Conservation (phyloP, 2,329 filamentous ascomycete genomes). For the Sphaerulina musiva region DNA sequence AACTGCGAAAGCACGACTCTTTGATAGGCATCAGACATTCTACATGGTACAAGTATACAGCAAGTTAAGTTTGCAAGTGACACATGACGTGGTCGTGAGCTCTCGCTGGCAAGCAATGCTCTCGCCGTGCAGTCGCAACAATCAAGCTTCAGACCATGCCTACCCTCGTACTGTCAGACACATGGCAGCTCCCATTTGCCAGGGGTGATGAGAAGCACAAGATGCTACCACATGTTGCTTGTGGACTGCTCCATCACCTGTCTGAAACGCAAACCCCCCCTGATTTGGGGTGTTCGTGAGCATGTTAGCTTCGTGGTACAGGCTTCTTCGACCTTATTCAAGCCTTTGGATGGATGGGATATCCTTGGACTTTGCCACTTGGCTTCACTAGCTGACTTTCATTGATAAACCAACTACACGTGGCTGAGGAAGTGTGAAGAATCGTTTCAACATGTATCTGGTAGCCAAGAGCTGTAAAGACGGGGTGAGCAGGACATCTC, state of each 20-base stretch:
- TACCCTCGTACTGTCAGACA: background rate
- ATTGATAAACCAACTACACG: no score
- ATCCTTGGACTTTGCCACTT: no score
- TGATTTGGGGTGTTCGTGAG: no score
- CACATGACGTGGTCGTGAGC: conserved; percentile 6
- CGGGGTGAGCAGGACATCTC: no score
- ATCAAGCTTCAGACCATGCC: conserved; percentile 3
- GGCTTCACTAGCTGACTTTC: no score
- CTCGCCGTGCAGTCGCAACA: background rate
- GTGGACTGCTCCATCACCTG: background rate
- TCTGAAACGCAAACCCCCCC: background rate
- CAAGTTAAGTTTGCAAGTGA: background rate
- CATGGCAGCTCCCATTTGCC: background rate
- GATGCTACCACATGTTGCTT: background rate
- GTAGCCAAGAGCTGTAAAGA: no score
- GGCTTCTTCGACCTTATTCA: no score
- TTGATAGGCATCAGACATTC: background rate
- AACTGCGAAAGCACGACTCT: background rate
- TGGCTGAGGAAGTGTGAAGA: no score
- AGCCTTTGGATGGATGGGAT: no score
- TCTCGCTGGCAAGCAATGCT: conserved; percentile 2
- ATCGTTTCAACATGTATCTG: no score
- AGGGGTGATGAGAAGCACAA: background rate
- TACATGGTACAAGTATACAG: background rate
- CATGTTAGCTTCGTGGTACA: no score